phyloP scores from a whole-genome alignment of 2,329 filamentous ascomycete genomes.

The Colletotrichum brevisporum region DNA sequence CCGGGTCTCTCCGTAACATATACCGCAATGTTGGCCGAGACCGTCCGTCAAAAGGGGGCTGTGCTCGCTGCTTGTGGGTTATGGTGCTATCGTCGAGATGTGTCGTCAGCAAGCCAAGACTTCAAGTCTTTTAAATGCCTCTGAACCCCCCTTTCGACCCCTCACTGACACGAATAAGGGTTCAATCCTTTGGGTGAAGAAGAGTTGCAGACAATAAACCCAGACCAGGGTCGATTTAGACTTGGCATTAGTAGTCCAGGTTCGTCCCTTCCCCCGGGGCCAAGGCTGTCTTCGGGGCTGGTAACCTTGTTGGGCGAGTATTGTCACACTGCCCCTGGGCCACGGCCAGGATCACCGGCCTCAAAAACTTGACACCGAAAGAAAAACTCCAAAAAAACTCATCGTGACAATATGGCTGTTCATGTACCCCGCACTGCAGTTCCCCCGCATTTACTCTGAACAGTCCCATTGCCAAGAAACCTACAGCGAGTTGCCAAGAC shows the following conservation, averaged over 20 bases:
- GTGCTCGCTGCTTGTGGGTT: not conserved
- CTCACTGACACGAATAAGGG: conserved; percentile 8
- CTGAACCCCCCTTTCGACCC: not conserved
- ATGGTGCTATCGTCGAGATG: not conserved
- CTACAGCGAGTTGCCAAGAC: conserved; percentile 20
- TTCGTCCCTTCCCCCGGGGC: conserved; percentile 16
- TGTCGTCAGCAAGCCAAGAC: conserved; percentile 2
- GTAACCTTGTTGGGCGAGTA: conserved; percentile 7
- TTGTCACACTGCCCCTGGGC: conserved; percentile 1
- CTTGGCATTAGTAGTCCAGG: conserved; percentile 14
- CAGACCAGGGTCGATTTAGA: not conserved
- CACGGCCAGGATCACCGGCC: not conserved
- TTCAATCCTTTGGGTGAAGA: not conserved
- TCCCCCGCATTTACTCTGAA: conserved; percentile 20
- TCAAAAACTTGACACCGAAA: conserved; percentile 17
- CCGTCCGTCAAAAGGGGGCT: not conserved
- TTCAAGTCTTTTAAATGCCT: not conserved
- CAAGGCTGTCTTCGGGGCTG: not conserved
- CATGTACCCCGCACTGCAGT: conserved; percentile 24
- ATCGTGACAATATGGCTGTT: not conserved
- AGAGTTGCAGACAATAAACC: not conserved
- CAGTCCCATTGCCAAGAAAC: conserved; percentile 14
- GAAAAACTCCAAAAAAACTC: not conserved
- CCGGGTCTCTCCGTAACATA: not conserved
- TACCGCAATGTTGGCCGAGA: not conserved